These are phyloP conservation scores for Clitocybe nebularis DNA, from an alignment of 1,284 basidiomycete genomes.

Conservation along the genomic window DNA sequence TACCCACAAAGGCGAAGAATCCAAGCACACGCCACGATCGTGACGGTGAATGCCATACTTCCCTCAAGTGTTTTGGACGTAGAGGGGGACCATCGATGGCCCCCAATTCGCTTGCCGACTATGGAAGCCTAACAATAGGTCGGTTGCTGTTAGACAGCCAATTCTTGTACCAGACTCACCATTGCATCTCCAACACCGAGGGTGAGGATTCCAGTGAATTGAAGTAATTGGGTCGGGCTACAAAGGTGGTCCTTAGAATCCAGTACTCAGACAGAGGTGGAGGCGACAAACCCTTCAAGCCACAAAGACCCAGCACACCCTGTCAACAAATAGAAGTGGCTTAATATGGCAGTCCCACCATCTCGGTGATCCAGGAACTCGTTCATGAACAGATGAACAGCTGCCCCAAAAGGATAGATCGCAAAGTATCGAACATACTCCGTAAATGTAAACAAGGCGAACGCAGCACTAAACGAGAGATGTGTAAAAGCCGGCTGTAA, in stretches of 20 bases:
- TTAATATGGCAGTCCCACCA: slow-evolving; percentile 92
- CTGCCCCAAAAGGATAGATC: slow-evolving; percentile 92
- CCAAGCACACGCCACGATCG: slow-evolving; percentile 70
- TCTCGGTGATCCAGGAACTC: slow-evolving; percentile 98
- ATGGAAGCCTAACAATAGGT: slow-evolving; percentile 70
- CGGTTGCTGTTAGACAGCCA: slow-evolving; percentile 1
- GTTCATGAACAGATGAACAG: slow-evolving; percentile 94
- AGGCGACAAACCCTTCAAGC: slow-evolving; percentile 80
- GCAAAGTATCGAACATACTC: slow-evolving; percentile 98
- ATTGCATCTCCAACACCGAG: slow-evolving; percentile 94
- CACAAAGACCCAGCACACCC: slow-evolving; percentile 93
- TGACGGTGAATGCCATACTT: slow-evolving; percentile 75
- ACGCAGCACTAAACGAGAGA: slow-evolving; percentile 89
- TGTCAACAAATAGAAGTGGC: slow-evolving; percentile 95
- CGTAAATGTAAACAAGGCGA: slow-evolving; percentile 91
- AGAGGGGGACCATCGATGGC: slow-evolving; percentile 77
- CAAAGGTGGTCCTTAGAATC: neutral
- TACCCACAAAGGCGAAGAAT: slow-evolving; percentile 68
- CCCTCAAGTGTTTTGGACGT: slow-evolving; percentile 92
- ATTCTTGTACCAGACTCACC: slow-evolving; percentile 40
- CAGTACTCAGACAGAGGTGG: slow-evolving; percentile 4
- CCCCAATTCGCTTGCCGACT: slow-evolving; percentile 82
- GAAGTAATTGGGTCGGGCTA: slow-evolving; percentile 69
- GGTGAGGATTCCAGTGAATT: slow-evolving; percentile 88
- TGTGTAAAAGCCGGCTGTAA: slow-evolving; percentile 94